Conservation (phyloP, 805 yeast genomes). For the Starmerella davenportii region DNA sequence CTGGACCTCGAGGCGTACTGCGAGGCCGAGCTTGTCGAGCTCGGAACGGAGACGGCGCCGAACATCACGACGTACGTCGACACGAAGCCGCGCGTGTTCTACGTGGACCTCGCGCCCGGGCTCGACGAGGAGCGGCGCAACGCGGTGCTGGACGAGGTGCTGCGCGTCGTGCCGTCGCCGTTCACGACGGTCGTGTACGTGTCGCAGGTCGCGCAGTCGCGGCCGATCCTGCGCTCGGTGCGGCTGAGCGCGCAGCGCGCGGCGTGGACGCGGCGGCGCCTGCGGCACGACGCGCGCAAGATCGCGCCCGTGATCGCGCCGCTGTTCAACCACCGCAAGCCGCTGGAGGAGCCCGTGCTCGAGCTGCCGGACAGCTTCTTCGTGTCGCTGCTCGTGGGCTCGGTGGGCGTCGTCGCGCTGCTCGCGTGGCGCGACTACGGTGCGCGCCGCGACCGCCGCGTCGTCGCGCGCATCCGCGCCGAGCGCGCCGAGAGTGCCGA, state of each 20-base stretch:
- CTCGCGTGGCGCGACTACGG: constrained; percentile 8
- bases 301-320: constrained; percentile 16
- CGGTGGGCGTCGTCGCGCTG: constrained; percentile 8
- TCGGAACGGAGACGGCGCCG: neutral
- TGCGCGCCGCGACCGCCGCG: neutral
- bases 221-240: constrained; percentile 17
- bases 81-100: constrained; percentile 14
- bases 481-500: too few species aligned
- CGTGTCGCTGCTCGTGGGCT: constrained; percentile 10
- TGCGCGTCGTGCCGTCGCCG: constrained; percentile 40
- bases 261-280: constrained; percentile 13
- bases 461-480: neutral
- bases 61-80: constrained; percentile 7
- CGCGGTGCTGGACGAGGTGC: constrained; percentile 37
- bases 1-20: constrained; percentile 17
- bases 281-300: constrained; percentile 5
- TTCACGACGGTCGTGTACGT: constrained; percentile 44
- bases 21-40: constrained; percentile 9
- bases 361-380: constrained; percentile 16
- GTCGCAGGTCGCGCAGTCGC: constrained; percentile 20
- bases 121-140: constrained; percentile 29
- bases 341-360: constrained; percentile 11
- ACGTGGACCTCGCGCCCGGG: constrained; percentile 11
- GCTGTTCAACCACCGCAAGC: constrained; percentile 6
- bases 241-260: constrained; percentile 19